Base-by-base conservation (phyloP, 2,329 filamentous ascomycete genomes). In the Sclerotiophoma versabilis region DNA sequence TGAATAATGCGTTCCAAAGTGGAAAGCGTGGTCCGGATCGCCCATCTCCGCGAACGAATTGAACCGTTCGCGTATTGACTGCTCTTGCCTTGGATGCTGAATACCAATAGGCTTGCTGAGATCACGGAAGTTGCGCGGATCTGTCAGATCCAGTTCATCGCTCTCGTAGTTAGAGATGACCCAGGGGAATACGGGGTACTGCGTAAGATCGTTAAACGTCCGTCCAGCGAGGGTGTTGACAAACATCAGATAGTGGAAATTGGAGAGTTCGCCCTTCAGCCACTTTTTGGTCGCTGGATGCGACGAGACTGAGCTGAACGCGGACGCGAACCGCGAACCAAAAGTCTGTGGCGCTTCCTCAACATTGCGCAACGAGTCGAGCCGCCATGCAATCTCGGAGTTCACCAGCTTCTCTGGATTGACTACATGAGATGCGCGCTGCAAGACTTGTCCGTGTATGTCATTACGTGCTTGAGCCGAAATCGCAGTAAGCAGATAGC, bases 141-240 rank as follows among this genome's bases (percentile, higher is more conserved):
- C 86, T 29, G 86, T 87, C 36, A 99, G 78, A 69, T 99, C 92
- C 10, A 99, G 81, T 71, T 97, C 92, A 15, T 96, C 89, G 65
- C 93, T 98, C 0, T 90, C 93, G 72, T 99, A 99, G 70, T 99
- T 93, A 0, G 95, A 93, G 38, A 99, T 79, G 3, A 99, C 88
- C 95, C 95, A 99, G 0, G 95, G 95, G 62, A 99, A 99, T 15
- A 99, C 93, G 0, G 95, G 95, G 68, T 99, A 99, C 68, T 99
- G 96, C 0, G 95, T 99, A 15, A 99, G 81, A 70, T 99, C 95
- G 70, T 99, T 99, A 79, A 99, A 99, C 0, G 95, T 98, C 46
- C 95, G 84, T 2, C 95, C 95, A 23, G 96, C 96, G 84, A 99
- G 91, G 0, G 95, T 98, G 70, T 99, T 99, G 69, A 99, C 87